Evolutionary conservation across 306 rosid species (phyloP), one percentile per base, ranked within the genome.

Genomic region (Oemleria cerasiformis): DNA sequence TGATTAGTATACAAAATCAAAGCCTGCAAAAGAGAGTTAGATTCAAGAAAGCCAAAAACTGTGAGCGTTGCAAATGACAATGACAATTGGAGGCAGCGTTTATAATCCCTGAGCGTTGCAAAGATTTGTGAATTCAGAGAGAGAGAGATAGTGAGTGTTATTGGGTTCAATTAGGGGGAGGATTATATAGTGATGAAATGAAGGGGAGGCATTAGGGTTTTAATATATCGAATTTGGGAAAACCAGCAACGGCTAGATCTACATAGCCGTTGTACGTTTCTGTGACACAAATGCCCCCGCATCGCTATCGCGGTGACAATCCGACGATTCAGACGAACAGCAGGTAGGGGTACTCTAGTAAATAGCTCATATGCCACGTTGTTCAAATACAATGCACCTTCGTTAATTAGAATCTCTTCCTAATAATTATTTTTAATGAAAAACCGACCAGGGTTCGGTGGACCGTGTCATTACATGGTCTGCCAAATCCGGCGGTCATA

Each of bases 241-340:
- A 21, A 48, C 36, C 7, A 2, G 42, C 61, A 77, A 82, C 85
- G 82, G 77, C 75, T 65, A 80, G 2, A 20, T 57, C 5, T 0
- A 63, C 0, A 14, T 2, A 54, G 65, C 79, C 84, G 82, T 82
- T 82, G 70, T 39, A 44, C 42, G 14, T 8, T 20, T 40, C 4
- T 57, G 39, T 21, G 72, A 77, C 82, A 4, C n/a, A 73, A 65
- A 47, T 70, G 34, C 21, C 85, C 77, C 9, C 66, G 34, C 62
- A 3, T 56, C 13, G 16, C 36, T 2, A 44, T 14, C 12, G 14
- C 4, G 15, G 49, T 14, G 14, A 44, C 14, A 41, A 9, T 5
- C 14, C 0, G 49, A 44, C 49, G 54, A 14, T 30, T 30, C 20
- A 49, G 54, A 49, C 54, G 8, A 49, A 13, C 51, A 4, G 4